phyloP scores from a whole-genome alignment of 371 early-diverging fungal genomes.

The Saksenaea vasiformis region DNA sequence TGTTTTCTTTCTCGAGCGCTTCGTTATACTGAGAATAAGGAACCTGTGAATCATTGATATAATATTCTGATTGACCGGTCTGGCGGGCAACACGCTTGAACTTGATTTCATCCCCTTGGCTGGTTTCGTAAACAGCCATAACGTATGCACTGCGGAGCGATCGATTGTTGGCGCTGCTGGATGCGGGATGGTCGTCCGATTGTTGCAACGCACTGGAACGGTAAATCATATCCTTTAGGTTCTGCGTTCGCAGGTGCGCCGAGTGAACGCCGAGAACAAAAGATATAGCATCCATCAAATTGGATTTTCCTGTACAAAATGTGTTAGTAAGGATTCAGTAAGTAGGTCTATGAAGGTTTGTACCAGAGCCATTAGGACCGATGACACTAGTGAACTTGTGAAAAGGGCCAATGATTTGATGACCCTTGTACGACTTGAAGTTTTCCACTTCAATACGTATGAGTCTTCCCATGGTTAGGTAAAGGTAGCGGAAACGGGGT shows the following conservation, averaged over 20 bases:
- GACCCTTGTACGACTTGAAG: conserved; percentile 99
- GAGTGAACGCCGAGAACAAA: conserved; percentile 97
- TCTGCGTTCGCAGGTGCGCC: conserved; percentile 83
- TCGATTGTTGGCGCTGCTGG: conserved; percentile 18
- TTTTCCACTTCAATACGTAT: conserved; percentile 94
- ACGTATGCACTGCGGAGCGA: conserved; percentile 70
- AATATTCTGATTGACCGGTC: conserved; percentile 85
- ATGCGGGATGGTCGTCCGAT: conserved; percentile 19
- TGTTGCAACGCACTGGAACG: conserved; percentile 56
- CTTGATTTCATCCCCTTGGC: conserved; percentile 49
- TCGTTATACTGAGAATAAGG: conserved; percentile 74
- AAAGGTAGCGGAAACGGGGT: background rate
- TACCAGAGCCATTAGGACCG: conserved; percentile 99
- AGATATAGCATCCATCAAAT: conserved; percentile 98
- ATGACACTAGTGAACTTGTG: conserved; percentile 96
- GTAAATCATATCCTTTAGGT: conserved; percentile 91
- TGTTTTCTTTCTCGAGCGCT: conserved; percentile 84
- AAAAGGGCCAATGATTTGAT: conserved; percentile 94
- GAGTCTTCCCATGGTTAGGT: conserved; percentile 72
- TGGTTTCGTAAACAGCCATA: conserved; percentile 78
- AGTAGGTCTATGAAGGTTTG: background rate
- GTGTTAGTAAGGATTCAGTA: background rate
- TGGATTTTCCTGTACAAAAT: conserved; percentile 86
- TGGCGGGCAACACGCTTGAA: conserved; percentile 75
- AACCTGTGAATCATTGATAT: conserved; percentile 78